Conservation (phyloP, 2,329 filamentous ascomycete genomes). For the Fusarium nurragi region DNA sequence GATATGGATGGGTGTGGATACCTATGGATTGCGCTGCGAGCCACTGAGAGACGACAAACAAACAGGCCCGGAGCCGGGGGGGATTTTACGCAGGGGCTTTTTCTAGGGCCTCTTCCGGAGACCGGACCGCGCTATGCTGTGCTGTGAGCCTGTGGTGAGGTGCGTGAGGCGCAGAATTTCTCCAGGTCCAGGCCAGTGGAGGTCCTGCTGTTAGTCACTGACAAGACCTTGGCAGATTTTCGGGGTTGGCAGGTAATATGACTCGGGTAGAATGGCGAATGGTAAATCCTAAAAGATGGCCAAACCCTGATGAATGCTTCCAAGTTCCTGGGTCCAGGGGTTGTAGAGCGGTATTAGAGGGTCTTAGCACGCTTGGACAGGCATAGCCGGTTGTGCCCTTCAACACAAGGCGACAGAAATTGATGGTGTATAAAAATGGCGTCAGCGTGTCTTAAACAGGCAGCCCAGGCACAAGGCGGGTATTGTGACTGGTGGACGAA, state of each 20-base stretch:
- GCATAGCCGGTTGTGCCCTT: not conserved
- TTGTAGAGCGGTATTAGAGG: constrained; percentile 1
- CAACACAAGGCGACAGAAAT: not conserved
- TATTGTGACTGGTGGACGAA: not conserved
- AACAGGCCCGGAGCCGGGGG: constrained; percentile 19
- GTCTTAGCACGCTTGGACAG: not conserved
- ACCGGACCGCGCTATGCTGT: constrained; percentile 25
- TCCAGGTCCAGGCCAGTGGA: constrained; percentile 13
- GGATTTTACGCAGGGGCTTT: constrained; percentile 1
- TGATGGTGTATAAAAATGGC: constrained; percentile 33
- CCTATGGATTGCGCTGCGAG: not conserved
- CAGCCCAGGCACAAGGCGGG: constrained; percentile 1
- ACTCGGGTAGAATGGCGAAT: constrained; percentile 11
- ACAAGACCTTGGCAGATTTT: constrained; percentile 13
- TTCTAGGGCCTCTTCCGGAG: constrained; percentile 9
- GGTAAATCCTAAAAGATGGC: constrained; percentile 1
- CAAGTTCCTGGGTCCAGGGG: not conserved
- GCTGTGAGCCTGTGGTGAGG: not conserved
- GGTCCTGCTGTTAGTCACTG: constrained; percentile 14
- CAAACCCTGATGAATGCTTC: constrained; percentile 4
- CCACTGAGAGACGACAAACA: constrained; percentile 7
- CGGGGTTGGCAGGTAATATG: constrained; percentile 1
- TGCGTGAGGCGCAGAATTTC: constrained; percentile 18
- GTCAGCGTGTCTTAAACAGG: constrained; percentile 16
- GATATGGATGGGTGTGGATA: constrained; percentile 22